Conservation (phyloP, 768 basidiomycete genomes). For the Cantharellus anzutake region DNA sequence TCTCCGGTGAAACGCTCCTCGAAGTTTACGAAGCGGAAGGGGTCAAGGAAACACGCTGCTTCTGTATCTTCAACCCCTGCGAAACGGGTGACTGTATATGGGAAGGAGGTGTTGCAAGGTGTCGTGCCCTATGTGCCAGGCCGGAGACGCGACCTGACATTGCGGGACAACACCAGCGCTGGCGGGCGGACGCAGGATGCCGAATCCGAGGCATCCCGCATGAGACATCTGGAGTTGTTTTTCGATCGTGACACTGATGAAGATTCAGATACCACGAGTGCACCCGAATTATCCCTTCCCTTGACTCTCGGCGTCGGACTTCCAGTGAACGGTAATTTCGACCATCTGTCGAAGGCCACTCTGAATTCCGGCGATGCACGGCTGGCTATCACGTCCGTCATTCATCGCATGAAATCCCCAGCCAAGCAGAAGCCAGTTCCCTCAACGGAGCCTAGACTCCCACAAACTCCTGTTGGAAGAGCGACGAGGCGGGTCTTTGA, state of each 20-base stretch:
- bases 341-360: background rate
- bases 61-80: background rate
- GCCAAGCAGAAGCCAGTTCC: conserved; percentile 52
- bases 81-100: conserved; percentile 2
- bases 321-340: too few relatives aligned
- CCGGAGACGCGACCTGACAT: conserved; percentile 51
- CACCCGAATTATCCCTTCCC: background rate
- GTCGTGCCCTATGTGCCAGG: conserved; percentile 49
- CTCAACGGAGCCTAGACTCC: background rate
- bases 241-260: conserved; percentile 47
- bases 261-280: conserved; percentile 15
- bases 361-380: background rate
- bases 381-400: conserved; percentile 12
- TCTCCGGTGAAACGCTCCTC: background rate
- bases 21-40: conserved; percentile 3
- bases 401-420: conserved; percentile 52
- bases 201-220: conserved; percentile 37
- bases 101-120: conserved; percentile 11
- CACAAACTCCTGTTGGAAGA: conserved; percentile 12
- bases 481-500: background rate
- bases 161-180: conserved; percentile 20
- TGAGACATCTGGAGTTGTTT: conserved; percentile 50
- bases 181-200: conserved; percentile 29
- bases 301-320: conserved; percentile 10
- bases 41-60: background rate